Base-by-base conservation (phyloP, 768 basidiomycete species). In the Xanthoconium stramineum region DNA sequence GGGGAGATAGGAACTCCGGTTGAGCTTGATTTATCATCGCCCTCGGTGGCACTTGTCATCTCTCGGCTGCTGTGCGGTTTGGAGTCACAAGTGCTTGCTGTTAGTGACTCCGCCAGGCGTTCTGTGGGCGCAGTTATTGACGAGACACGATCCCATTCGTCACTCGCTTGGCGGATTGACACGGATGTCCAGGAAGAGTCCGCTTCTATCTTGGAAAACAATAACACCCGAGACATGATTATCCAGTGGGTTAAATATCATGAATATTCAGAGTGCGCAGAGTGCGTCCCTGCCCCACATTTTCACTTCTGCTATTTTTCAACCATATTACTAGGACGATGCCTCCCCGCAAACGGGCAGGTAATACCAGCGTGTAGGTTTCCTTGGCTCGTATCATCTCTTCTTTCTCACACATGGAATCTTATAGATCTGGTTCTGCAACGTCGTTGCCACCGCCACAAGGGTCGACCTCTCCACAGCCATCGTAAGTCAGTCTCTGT, bases 91-190 rank as follows among this genome's bases (percentile, higher is more conserved):
- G 20, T 52, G 2, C 13, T 3, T 20, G 17, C 13, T 17, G 9
- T 59, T 9, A 28, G n/a, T 43, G 40, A 43, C 46, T 33, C 35
- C 10, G 28, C 20, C 39, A 43, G 40, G 38, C 28, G 29, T 11
- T 57, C 50, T 43, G 46, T 51, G 13, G 45, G 45, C 7, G 29
- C 49, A 24, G 49, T 56, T n/a, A 9, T 51, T 37, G 24, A 30
- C 12, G 35, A 33, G 32, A 52, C 36, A 6, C 33, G 3, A 32
- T 51, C 44, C 0, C 6, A 32, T 47, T 36, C 58, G 11, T 9
- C 50, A 10, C 45, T 47, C 9, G 37, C 55, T 20, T 59, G 58
- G 58, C 50, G 58, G 30, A 56, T 59, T 11, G 58, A 59, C 43
- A 59, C 55, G 5, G 45, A 47, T 13, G 6, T 15, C 15, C 36